These are phyloP conservation scores for Lasiodiplodia hormozganensis DNA, from an alignment of 2,329 filamentous ascomycete species.

Conservation along the genomic window DNA sequence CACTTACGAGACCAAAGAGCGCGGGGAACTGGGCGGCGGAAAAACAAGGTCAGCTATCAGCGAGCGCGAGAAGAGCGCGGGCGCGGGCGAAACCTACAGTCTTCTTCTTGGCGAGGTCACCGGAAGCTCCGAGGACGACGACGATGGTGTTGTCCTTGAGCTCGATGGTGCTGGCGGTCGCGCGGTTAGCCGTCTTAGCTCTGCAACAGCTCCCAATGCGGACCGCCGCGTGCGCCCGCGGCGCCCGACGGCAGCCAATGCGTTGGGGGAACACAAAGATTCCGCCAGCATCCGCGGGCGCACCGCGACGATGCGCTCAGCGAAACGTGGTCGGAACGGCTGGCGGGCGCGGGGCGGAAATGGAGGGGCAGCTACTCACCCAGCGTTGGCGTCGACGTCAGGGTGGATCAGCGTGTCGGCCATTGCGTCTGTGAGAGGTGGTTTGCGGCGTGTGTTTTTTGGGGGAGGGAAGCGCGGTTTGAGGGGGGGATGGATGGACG, in stretches of 20 bases:
- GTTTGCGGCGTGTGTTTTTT: neutral
- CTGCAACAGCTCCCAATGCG: slow-evolving; percentile 18
- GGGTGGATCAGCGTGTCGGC: slow-evolving; percentile 57
- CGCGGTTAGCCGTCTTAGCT: slow-evolving; percentile 13
- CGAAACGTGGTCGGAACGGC: neutral
- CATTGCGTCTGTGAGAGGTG: slow-evolving; percentile 45
- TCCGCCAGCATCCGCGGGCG: neutral
- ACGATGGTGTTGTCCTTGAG: slow-evolving; percentile 99
- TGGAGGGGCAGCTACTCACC: slow-evolving; percentile 46
- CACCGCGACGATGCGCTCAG: neutral
- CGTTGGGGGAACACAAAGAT: neutral
- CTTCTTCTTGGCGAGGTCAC: slow-evolving; percentile 99
- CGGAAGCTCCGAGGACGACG: slow-evolving; percentile 94
- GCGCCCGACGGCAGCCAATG: slow-evolving; percentile 17
- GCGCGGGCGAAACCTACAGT: slow-evolving; percentile 67
- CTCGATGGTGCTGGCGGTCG: slow-evolving; percentile 74
- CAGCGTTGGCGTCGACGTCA: slow-evolving; percentile 54
- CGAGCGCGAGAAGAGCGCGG: neutral
- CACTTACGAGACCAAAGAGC: slow-evolving; percentile 92
- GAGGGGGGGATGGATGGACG: neutral
- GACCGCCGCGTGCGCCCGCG: neutral
- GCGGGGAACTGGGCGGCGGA: slow-evolving; percentile 78
- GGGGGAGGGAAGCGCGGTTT: neutral
- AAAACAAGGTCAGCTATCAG: slow-evolving; percentile 34
- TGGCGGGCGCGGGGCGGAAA: slow-evolving; percentile 6